Evolutionary conservation across 2,329 filamentous ascomycete species (phyloP).

Genomic region (Diplodia corticola): DNA sequence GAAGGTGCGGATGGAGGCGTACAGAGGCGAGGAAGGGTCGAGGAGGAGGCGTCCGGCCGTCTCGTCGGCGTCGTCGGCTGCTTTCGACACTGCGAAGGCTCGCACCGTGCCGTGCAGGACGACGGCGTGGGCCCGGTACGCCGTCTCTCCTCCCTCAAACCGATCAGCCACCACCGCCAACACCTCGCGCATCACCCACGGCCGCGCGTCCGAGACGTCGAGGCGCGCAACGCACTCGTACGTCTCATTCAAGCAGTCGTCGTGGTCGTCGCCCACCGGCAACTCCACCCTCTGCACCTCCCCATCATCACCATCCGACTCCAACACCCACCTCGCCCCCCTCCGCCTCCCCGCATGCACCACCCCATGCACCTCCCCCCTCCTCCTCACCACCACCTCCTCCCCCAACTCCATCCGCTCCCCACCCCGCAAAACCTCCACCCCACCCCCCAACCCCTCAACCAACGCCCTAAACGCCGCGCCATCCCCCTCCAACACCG

Average conservation of each 20-base stretch:
- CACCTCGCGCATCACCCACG: constrained; percentile 18
- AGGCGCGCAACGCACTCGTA: constrained; percentile 13
- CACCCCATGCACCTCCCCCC: constrained; percentile 8
- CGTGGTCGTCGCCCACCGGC: background rate
- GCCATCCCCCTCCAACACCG: background rate
- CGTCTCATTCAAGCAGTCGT: constrained; percentile 1
- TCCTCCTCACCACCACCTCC: background rate
- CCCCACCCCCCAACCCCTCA: background rate
- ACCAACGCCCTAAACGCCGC: background rate
- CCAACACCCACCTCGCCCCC: background rate
- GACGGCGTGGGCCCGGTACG: background rate
- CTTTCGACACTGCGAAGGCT: background rate
- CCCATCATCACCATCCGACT: background rate
- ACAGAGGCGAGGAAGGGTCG: background rate
- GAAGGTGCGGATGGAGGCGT: background rate
- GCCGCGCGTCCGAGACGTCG: background rate
- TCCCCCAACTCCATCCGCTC: background rate
- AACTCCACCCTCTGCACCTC: background rate
- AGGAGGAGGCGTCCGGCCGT: background rate
- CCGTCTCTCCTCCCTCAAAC: background rate
- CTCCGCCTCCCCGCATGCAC: background rate
- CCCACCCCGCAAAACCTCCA: background rate
- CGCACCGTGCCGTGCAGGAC: background rate
- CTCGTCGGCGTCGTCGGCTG: background rate
- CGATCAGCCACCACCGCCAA: background rate